Evolutionary conservation across 1,284 basidiomycete species (phyloP).

Genomic region (Cystobasidium sp.): DNA sequence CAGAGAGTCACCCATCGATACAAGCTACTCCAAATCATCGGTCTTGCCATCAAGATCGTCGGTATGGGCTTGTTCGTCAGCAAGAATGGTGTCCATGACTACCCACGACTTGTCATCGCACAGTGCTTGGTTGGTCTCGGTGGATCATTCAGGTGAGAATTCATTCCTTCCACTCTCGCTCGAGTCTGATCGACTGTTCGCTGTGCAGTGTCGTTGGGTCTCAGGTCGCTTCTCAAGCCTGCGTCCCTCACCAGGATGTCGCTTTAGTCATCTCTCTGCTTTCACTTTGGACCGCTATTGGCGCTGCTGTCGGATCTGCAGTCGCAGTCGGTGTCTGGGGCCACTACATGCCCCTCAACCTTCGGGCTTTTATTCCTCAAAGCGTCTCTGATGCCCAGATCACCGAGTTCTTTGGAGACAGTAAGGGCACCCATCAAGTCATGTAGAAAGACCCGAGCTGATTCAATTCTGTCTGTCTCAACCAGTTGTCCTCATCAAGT

Average conservation of each 20-base stretch:
- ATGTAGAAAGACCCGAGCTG: background rate
- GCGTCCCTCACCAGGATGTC: slow-evolving; percentile 53
- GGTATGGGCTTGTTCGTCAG: slow-evolving; percentile 34
- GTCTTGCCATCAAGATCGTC: slow-evolving; percentile 45
- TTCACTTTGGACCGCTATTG: slow-evolving; percentile 50
- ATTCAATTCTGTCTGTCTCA: background rate
- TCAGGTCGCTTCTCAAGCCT: slow-evolving; percentile 53
- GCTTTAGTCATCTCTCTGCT: slow-evolving; percentile 52
- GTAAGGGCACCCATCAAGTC: background rate
- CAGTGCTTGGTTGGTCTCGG: slow-evolving; percentile 13
- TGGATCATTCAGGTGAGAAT: slow-evolving; percentile 14
- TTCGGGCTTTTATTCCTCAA: slow-evolving; percentile 45
- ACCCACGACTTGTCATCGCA: slow-evolving; percentile 11
- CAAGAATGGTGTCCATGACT: slow-evolving; percentile 18
- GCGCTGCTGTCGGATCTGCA: slow-evolving; percentile 48
- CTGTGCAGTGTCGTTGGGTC: slow-evolving; percentile 39
- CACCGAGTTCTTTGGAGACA: slow-evolving; percentile 45
- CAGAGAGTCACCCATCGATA: slow-evolving; percentile 59
- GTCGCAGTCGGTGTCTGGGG: slow-evolving; percentile 50
- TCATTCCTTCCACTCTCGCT: background rate
- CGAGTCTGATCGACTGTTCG: background rate
- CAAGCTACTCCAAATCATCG: slow-evolving; percentile 52
- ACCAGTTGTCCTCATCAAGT: slow-evolving; percentile 44
- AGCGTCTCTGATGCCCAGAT: slow-evolving; percentile 44
- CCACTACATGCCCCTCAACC: slow-evolving; percentile 26